Conservation (phyloP, 495 filamentous ascomycete species). For the Neurospora sp. region DNA sequence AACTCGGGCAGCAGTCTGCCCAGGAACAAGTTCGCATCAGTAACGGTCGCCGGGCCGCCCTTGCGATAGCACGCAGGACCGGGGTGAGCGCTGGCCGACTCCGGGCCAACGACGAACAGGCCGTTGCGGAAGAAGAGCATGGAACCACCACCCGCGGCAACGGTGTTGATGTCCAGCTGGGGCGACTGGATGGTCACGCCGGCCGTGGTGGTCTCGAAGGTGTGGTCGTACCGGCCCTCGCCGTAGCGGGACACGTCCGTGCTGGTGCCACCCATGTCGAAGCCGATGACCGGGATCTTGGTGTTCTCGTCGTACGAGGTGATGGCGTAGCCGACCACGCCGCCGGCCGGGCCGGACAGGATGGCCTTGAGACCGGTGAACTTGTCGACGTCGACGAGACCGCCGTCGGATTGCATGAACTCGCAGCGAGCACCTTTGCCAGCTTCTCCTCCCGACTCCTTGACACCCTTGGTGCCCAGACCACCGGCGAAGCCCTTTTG, state of each 20-base stretch:
- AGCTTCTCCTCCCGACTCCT: constrained; percentile 34
- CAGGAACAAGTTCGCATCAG: constrained; percentile 86
- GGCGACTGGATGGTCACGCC: constrained; percentile 92
- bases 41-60: constrained; percentile 85
- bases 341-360: constrained; percentile 70
- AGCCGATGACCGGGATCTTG: constrained; percentile 85
- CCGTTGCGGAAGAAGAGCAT: constrained; percentile 85
- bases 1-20: constrained; percentile 85
- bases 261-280: constrained; percentile 91
- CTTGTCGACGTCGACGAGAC: constrained; percentile 62
- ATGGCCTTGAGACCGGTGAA: constrained; percentile 71
- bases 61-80: constrained; percentile 94
- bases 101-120: constrained; percentile 91
- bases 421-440: constrained; percentile 56
- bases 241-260: constrained; percentile 94
- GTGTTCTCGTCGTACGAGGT: constrained; percentile 84
- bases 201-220: constrained; percentile 94
- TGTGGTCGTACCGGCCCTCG: constrained; percentile 82
- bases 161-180: constrained; percentile 96
- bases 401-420: constrained; percentile 83
- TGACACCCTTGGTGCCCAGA: constrained; percentile 57
- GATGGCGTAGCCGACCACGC: constrained; percentile 87
- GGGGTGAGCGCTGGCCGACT: constrained; percentile 87
- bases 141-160: constrained; percentile 88
- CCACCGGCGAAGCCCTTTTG: constrained; percentile 63